Evolutionary conservation across 2,329 filamentous ascomycete genomes (phyloP).

Genomic region (Diaporthe vexans): DNA sequence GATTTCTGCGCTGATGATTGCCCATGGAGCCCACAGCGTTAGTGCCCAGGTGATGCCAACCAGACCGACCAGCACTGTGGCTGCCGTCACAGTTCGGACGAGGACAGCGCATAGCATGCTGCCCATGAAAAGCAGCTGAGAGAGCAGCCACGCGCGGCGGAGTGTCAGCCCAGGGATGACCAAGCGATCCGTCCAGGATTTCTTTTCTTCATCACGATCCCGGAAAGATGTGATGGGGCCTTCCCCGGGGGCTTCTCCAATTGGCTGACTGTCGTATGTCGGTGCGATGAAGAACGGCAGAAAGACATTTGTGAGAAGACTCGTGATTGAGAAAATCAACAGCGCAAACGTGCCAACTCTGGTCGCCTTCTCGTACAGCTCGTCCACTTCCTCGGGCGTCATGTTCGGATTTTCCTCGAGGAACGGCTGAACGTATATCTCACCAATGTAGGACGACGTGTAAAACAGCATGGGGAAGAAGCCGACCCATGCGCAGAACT

Average conservation of each 20-base stretch:
- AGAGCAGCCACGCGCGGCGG: slow-evolving; percentile 87
- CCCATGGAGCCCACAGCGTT: slow-evolving; percentile 94
- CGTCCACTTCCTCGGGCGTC: slow-evolving; percentile 80
- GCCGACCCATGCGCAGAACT: slow-evolving; percentile 91
- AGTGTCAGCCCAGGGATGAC: slow-evolving; percentile 88
- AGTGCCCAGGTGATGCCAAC: slow-evolving; percentile 94
- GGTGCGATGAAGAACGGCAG: slow-evolving; percentile 89
- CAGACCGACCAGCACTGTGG: slow-evolving; percentile 82
- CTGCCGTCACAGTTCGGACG: slow-evolving; percentile 77
- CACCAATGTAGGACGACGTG: slow-evolving; percentile 92
- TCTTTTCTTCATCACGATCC: slow-evolving; percentile 52
- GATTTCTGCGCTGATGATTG: slow-evolving; percentile 94
- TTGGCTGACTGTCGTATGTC: slow-evolving; percentile 72
- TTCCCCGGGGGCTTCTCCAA: slow-evolving; percentile 51
- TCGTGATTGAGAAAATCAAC: slow-evolving; percentile 88
- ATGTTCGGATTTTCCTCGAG: slow-evolving; percentile 84
- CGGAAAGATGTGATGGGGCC: slow-evolving; percentile 47
- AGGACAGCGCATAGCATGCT: slow-evolving; percentile 89
- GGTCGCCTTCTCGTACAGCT: slow-evolving; percentile 86
- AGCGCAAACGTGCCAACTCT: slow-evolving; percentile 91
- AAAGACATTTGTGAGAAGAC: slow-evolving; percentile 84
- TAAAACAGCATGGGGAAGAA: slow-evolving; percentile 98
- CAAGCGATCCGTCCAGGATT: slow-evolving; percentile 70
- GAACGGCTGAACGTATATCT: slow-evolving; percentile 90
- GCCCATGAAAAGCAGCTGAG: slow-evolving; percentile 84